phyloP scores from a whole-genome alignment of 1,284 basidiomycete genomes.

The Naganishia liquefaciens region DNA sequence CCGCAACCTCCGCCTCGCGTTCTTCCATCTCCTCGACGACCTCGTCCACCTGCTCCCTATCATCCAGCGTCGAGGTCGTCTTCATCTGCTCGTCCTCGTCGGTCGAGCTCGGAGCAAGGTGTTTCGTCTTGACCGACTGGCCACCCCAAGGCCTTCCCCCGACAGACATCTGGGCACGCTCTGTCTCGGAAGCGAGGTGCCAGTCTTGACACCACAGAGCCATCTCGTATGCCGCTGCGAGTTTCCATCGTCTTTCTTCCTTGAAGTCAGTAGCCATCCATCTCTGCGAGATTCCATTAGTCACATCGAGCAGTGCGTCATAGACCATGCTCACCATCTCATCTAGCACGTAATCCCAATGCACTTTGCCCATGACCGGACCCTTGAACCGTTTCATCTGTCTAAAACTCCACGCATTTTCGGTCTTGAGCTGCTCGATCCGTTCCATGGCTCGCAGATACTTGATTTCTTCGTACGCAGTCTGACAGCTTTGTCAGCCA shows the following conservation, averaged over 20 bases:
- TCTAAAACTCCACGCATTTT: constrained; percentile 84
- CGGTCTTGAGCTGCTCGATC: constrained; percentile 79
- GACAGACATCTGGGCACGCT: constrained; percentile 66
- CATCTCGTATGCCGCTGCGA: constrained; percentile 79
- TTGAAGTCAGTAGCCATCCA: constrained; percentile 96
- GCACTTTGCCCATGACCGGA: constrained; percentile 76
- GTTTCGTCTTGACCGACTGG: constrained; percentile 36
- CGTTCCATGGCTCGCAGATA: constrained; percentile 78
- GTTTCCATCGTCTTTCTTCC: constrained; percentile 92
- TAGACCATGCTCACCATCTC: constrained; percentile 72
- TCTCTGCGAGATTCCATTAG: constrained; percentile 37
- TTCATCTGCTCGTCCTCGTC: constrained; percentile 35
- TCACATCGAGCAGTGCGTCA: neutral
- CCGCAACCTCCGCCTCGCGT: constrained; percentile 28
- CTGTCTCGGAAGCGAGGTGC: constrained; percentile 73
- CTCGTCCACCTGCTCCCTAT: constrained; percentile 40
- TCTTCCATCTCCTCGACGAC: constrained; percentile 32
- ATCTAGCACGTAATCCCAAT: constrained; percentile 95
- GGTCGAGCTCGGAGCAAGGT: neutral
- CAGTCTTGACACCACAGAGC: constrained; percentile 82
- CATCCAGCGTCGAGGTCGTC: constrained; percentile 32
- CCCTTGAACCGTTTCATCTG: constrained; percentile 93
- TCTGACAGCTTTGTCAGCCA: constrained; percentile 53
- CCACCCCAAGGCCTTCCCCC: constrained; percentile 49
- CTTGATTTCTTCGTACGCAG: constrained; percentile 73